Evolutionary conservation across 2,329 filamentous ascomycete species (phyloP), one percentile per base, ranked within the genome.

Genomic region (Neonectria magnoliae): DNA sequence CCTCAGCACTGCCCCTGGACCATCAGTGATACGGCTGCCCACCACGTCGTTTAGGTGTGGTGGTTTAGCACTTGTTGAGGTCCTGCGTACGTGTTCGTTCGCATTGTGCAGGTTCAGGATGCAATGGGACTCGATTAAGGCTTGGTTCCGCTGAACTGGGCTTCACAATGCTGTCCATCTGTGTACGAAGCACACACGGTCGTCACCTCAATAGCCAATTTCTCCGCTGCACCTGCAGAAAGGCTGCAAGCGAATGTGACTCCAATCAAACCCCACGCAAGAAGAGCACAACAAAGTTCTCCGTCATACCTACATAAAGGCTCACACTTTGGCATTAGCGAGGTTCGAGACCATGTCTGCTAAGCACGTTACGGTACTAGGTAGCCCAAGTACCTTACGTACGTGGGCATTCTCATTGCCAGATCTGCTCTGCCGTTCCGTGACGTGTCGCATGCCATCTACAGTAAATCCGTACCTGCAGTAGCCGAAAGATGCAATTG

Each of bases 41-140:
- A 27, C 36, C 55, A 56, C 61, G 56, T 61, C 62, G 55, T 71
- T 51, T 29, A 57, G 53, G 48, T 58, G 56, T 41, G 54, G 56
- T 41, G 54, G 53, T 52, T 64, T 45, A 33, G 59, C 56, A 55
- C 44, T 59, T 56, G 55, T 60, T 60, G 61, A 44, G 52, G 52
- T 16, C 33, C 61, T 59, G 63, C 56, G 64, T 66, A 63, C 63
- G 67, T 71, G 68, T 62, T 66, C 62, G 55, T 66, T 62, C 60
- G 51, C 56, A 53, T 57, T 57, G 48, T 61, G 36, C 38, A 27
- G 38, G 44, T 56, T 33, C 22, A 25, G 25, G 25, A 25, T 5
- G 5, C 5, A 48, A 36, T 18, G 36, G 50, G 22, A 27, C 33
- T 57, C 44, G 36, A 64, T 57, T 36, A 57, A 48, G 5, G 33